These are phyloP conservation scores for Alternaria angustiovoidea DNA, from an alignment of 2,329 filamentous ascomycete species.

Conservation along the genomic window DNA sequence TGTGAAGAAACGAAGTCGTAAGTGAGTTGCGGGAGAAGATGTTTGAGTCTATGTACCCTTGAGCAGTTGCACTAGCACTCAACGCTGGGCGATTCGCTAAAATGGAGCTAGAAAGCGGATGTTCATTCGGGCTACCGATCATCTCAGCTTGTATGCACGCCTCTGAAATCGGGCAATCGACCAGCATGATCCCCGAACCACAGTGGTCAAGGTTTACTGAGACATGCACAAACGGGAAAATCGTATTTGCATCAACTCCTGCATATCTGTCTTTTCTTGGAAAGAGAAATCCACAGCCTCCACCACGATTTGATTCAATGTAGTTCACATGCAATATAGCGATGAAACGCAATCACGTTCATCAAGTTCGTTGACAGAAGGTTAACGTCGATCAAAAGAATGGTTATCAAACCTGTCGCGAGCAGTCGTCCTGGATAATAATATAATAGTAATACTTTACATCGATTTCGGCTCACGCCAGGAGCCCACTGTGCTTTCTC, in stretches of 20 bases:
- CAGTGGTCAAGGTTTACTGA: not conserved
- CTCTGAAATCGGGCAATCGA: not conserved
- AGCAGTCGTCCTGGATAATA: not conserved
- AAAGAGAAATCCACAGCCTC: too few relatives aligned
- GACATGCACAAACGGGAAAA: too few relatives aligned
- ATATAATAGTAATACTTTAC: not conserved
- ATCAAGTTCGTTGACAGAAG: not conserved
- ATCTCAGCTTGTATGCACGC: not conserved
- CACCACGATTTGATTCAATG: too few relatives aligned
- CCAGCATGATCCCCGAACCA: not conserved
- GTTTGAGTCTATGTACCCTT: too few relatives aligned
- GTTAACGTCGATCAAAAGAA: too few relatives aligned
- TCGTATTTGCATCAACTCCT: too few relatives aligned
- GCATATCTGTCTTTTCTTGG: too few relatives aligned
- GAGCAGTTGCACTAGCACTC: not conserved
- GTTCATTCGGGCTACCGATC: not conserved
- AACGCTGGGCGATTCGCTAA: not conserved
- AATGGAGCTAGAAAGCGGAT: too few relatives aligned
- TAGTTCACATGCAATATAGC: too few relatives aligned
- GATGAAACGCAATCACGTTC: not conserved
- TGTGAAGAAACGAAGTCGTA: not conserved
- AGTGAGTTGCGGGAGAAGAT: not conserved
- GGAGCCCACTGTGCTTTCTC: not conserved
- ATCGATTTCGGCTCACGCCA: not conserved
- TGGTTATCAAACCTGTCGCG: not conserved